phyloP scores from a whole-genome alignment of 2,329 filamentous ascomycete genomes.

The Botryotinia globosa region DNA sequence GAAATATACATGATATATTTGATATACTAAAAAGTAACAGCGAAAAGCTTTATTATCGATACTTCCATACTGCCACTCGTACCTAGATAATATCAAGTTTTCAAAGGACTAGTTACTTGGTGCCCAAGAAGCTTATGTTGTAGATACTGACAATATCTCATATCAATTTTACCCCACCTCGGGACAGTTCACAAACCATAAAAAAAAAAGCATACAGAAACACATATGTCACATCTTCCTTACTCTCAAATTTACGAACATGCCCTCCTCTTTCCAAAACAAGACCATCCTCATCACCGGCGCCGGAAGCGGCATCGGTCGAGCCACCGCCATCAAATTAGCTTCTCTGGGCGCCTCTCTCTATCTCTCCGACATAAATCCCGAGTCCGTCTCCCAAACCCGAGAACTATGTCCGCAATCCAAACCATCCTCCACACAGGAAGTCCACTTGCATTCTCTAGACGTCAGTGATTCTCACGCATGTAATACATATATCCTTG shows the following conservation, averaged over 20 bases:
- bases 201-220: background rate
- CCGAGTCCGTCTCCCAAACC: slow-evolving; percentile 27
- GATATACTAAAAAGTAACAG: background rate
- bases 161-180: background rate
- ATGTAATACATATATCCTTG: slow-evolving; percentile 27
- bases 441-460: background rate
- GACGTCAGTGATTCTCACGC: slow-evolving; percentile 1
- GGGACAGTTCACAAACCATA: background rate
- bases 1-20: background rate
- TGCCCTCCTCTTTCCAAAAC: slow-evolving; percentile 19
- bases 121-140: background rate
- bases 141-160: background rate
- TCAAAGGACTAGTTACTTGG: accelerated
- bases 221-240: background rate
- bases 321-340: slow-evolving; percentile 34
- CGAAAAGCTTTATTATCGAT: background rate
- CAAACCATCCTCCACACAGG: background rate
- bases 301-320: slow-evolving; percentile 35
- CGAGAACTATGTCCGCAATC: slow-evolving; percentile 15
- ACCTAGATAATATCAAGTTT: background rate
- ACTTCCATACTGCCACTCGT: background rate
- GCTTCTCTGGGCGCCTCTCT: slow-evolving; percentile 33
- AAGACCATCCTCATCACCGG: slow-evolving; percentile 36
- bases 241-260: background rate
- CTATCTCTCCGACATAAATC: slow-evolving; percentile 36